These are phyloP conservation scores for Barbarea vulgaris DNA, from an alignment of 345 rosid species.

Conservation along the genomic window DNA sequence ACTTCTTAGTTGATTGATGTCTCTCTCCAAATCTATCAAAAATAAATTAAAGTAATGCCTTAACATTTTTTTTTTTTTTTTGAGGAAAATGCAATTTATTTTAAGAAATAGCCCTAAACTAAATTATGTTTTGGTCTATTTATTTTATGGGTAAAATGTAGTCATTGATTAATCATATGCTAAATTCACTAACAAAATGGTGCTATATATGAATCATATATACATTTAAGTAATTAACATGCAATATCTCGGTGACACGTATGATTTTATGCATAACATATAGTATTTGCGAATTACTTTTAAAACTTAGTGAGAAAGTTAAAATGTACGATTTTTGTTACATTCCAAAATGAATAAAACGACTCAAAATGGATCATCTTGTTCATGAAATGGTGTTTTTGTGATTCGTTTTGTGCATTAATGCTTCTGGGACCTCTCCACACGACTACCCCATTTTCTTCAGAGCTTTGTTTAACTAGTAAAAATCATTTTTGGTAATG, in stretches of 20 bases:
- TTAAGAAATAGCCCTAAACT: background rate
- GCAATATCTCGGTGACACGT: background rate
- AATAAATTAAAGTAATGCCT: background rate
- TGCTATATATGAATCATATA: background rate
- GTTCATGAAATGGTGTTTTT: background rate
- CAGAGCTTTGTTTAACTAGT: constrained; percentile 8
- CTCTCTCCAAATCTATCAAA: constrained; percentile 27
- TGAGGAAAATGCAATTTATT: background rate
- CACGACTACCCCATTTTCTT: background rate
- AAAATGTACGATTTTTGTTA: background rate
- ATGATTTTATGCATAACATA: background rate
- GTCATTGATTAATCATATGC: background rate
- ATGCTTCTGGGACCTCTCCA: constrained; percentile 23
- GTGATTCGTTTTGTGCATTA: background rate
- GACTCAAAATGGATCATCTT: background rate
- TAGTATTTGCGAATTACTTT: background rate
- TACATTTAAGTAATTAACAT: background rate
- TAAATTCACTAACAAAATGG: background rate
- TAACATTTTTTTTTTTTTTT: background rate
- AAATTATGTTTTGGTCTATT: background rate
- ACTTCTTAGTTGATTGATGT: constrained; percentile 36
- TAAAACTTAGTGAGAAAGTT: background rate
- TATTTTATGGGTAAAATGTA: background rate
- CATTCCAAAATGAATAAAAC: background rate
- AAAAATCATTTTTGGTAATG: constrained; percentile 16